Conservation (phyloP, 2,329 filamentous ascomycete genomes). For the Colletotrichum sublineola region DNA sequence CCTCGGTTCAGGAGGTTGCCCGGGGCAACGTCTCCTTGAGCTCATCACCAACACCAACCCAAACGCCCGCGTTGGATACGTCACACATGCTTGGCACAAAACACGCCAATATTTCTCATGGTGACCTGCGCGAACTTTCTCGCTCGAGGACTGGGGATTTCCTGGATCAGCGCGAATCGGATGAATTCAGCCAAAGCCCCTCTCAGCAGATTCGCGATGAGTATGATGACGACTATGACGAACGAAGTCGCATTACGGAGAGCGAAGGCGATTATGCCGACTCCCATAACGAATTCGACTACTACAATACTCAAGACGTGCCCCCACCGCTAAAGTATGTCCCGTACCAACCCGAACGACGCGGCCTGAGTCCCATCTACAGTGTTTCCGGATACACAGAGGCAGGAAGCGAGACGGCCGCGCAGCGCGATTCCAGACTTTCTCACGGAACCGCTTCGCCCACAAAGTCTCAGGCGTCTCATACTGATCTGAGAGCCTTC, state of each 20-base stretch:
- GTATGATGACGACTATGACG: conserved; percentile 57
- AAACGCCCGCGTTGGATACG: conserved; percentile 61
- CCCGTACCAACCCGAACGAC: conserved; percentile 77
- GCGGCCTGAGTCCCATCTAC: conserved; percentile 88
- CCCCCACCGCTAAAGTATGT: conserved; percentile 74
- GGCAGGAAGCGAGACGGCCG: conserved; percentile 70
- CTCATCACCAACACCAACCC: conserved; percentile 74
- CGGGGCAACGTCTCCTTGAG: conserved; percentile 69
- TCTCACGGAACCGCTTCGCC: conserved; percentile 67
- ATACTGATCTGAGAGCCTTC: conserved; percentile 56
- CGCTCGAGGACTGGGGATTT: conserved; percentile 53
- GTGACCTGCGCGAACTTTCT: conserved; percentile 68
- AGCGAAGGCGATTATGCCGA: conserved; percentile 55
- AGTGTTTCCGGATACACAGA: conserved; percentile 91
- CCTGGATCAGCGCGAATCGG: conserved; percentile 54
- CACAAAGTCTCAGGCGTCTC: conserved; percentile 63
- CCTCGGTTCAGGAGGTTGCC: conserved; percentile 73
- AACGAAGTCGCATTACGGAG: conserved; percentile 19
- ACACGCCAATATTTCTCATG: conserved; percentile 74
- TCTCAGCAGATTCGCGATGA: conserved; percentile 52
- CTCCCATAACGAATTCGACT: conserved; percentile 59
- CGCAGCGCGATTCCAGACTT: conserved; percentile 69
- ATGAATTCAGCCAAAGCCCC: conserved; percentile 59
- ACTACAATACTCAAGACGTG: conserved; percentile 72
- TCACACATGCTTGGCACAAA: conserved; percentile 76